A percentile compares a stretch with the other conserved stretches of the same genome.
phyloP scores from a whole-genome alignment of 1,284 basidiomycete species.

The Sanguinoderma infundibulare region DNA sequence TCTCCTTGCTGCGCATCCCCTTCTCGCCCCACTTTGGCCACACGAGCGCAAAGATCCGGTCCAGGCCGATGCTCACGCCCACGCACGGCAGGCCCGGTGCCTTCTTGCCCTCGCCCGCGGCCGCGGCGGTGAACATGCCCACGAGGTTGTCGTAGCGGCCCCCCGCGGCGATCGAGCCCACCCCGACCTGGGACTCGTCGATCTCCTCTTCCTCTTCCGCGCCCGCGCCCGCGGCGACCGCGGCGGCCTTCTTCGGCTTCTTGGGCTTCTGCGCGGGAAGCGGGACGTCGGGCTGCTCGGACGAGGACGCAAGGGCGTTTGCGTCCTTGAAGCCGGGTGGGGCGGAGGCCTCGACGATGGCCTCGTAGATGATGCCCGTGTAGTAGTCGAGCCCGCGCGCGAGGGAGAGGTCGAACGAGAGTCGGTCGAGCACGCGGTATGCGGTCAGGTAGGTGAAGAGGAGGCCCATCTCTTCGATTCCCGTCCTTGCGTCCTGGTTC shows the following conservation, averaged over 20 bases:
- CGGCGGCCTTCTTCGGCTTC: constrained; percentile 59
- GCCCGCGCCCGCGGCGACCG: constrained; percentile 46
- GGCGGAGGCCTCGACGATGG: constrained; percentile 90
- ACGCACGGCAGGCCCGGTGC: constrained; percentile 83
- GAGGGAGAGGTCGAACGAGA: constrained; percentile 96
- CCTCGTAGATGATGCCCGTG: constrained; percentile 99
- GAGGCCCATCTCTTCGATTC: constrained; percentile 89
- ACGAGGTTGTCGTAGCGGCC: constrained; percentile 99
- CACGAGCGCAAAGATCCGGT: constrained; percentile 94
- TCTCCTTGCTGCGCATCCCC: constrained; percentile 87
- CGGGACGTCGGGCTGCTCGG: constrained; percentile 33
- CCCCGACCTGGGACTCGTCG: constrained; percentile 93
- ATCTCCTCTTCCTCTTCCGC: constrained; percentile 83
- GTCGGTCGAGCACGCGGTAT: constrained; percentile 84
- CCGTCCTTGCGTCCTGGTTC: constrained; percentile 81
- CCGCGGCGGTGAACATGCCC: constrained; percentile 87
- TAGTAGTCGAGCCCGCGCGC: constrained; percentile 98
- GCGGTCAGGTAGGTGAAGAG: constrained; percentile 87
- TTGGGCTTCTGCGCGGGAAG: constrained; percentile 44
- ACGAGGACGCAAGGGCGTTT: constrained; percentile 51
- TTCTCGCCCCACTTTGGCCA: constrained; percentile 85
- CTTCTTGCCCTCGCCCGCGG: constrained; percentile 75
- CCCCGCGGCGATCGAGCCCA: constrained; percentile 97
- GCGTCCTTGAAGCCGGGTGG: constrained; percentile 77
- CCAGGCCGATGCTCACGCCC: constrained; percentile 92